Evolutionary conservation across 306 rosid genomes (phyloP).

Genomic region (Rosa lucieae): DNA sequence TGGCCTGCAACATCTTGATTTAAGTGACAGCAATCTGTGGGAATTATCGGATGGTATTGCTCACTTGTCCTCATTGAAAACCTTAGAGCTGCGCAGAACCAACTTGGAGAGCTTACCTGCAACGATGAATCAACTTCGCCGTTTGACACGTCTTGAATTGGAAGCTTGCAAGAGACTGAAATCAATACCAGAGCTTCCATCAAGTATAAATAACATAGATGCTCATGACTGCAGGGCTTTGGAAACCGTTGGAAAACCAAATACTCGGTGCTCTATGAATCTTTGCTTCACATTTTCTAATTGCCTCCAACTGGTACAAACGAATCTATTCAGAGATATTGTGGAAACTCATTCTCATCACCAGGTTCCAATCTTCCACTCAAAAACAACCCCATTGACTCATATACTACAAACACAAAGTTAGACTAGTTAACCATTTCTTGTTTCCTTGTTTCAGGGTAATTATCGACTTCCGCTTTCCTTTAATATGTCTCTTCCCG

Average conservation of each 20-base stretch:
- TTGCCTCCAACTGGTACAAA: neutral
- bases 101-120: neutral
- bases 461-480: neutral
- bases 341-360: neutral
- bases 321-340: neutral
- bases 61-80: neutral
- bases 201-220: neutral
- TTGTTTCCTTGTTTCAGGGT: neutral
- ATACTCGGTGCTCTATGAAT: neutral
- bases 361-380: neutral
- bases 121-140: neutral
- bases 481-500: neutral
- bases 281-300: conserved; percentile 1
- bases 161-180: neutral
- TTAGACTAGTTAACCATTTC: neutral
- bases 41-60: neutral
- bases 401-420: neutral
- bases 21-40: neutral
- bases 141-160: neutral
- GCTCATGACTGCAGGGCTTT: neutral
- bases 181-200: neutral
- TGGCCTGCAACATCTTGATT: neutral
- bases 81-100: neutral
- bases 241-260: neutral
- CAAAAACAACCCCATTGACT: neutral